phyloP scores from a whole-genome alignment of 176 grass and related monocot genomes.

The Chrysopogon serrulatus region DNA sequence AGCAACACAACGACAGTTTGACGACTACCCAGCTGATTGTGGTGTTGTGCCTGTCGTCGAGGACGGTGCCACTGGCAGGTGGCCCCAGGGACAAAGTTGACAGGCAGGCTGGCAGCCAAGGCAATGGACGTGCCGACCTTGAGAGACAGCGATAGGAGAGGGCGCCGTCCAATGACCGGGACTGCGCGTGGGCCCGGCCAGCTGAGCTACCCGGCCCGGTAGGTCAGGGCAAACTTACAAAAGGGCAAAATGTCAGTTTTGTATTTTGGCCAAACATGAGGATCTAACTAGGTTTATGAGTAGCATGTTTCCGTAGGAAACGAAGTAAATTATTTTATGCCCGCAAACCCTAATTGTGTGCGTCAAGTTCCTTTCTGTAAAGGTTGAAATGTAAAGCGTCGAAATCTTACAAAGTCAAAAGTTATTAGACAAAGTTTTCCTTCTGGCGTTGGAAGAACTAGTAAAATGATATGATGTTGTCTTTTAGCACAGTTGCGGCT shows the following conservation, averaged over 20 bases:
- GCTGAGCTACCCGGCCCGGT: not conserved
- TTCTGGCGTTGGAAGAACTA: not conserved
- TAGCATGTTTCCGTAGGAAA: not conserved
- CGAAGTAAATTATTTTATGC: too few relatives aligned
- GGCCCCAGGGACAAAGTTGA: not conserved
- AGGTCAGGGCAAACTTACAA: not conserved
- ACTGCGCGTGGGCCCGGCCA: not conserved
- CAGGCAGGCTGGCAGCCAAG: not conserved
- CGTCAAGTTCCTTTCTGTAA: not conserved
- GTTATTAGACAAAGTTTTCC: not conserved
- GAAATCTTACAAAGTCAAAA: not conserved
- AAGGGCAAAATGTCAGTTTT: not conserved
- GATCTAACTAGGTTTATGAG: not conserved
- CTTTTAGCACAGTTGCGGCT: not conserved
- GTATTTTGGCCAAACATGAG: not conserved
- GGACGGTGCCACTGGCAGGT: not conserved
- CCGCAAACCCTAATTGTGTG: not conserved
- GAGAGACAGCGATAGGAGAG: not conserved
- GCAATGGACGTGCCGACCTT: not conserved
- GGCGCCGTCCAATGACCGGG: slow-evolving; percentile 3
- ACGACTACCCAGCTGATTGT: not conserved
- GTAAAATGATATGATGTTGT: not conserved
- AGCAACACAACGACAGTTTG: not conserved
- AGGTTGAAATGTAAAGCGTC: not conserved
- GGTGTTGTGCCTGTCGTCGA: not conserved